Base-by-base conservation (phyloP, 2,329 filamentous ascomycete species). In the Ramularia endophylla region DNA sequence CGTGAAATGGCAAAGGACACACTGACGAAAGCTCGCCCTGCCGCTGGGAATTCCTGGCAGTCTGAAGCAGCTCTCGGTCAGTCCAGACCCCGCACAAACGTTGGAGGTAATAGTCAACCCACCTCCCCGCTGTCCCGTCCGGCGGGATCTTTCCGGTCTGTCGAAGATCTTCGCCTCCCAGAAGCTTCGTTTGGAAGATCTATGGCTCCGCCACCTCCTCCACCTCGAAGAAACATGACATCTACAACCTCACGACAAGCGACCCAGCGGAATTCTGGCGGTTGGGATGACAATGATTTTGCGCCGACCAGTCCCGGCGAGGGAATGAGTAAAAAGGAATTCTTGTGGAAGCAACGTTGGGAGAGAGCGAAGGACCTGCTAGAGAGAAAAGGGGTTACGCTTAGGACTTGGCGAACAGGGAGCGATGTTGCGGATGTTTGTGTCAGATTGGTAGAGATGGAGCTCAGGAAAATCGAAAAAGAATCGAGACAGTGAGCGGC, bases 341-440 rank as follows among this genome's bases (percentile, higher is more conserved):
- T 83, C 45, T 57, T 87, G 35, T 92, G 85, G 86, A 71, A 73
- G 47, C 74, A 80, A 41, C 68, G 86, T 29, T 77, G 85, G 66
- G 74, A 73, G 30, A 68, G 77, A 32, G 85, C 85, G 3, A 78
- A 83, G 48, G 68, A 70, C 30, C 67, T 78, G 20, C 69, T 90
- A 8, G 75, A 77, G n/a, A 66, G 70, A 4, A 68, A 80, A 28
- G 82, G 82, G 3, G 82, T 92, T 1, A 67, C 74, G 50, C 59
- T 92, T 27, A 78, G 84, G 48, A 86, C 76, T 15, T 92, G 86
- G 86, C 72, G 83, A 30, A 75, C 74, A 8, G 86, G 86, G 0
- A 69, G 72, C 19, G 86, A 92, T 65, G 82, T 86, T 6, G 70
- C 78, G 41, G 69, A 70, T 1, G 81, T 85, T 61, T 80, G 83